These are phyloP conservation scores for Thamnidium elegans DNA, from an alignment of 192 early-diverging fungal species.

Conservation along the genomic window DNA sequence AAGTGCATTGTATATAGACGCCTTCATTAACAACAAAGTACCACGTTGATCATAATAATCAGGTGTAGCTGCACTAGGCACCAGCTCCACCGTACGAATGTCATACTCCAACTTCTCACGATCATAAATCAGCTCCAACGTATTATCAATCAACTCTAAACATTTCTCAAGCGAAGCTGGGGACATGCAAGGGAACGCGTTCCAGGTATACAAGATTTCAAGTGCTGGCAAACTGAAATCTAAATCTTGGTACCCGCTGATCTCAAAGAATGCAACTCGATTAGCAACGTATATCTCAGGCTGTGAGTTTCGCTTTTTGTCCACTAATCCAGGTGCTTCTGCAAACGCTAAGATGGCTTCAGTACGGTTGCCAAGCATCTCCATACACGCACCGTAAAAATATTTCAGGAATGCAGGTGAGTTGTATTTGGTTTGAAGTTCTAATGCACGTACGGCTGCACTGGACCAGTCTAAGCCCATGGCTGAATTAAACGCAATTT, in stretches of 20 bases:
- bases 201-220: slow-evolving; percentile 53
- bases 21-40: slow-evolving; percentile 48
- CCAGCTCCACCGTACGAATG: slow-evolving; percentile 33
- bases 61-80: slow-evolving; percentile 30
- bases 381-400: slow-evolving; percentile 46
- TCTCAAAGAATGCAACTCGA: slow-evolving; percentile 47
- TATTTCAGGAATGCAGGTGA: slow-evolving; percentile 51
- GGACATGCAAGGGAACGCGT: slow-evolving; percentile 47
- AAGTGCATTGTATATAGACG: slow-evolving; percentile 45
- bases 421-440: slow-evolving; percentile 40
- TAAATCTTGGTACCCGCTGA: slow-evolving; percentile 41
- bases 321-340: slow-evolving; percentile 40
- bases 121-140: slow-evolving; percentile 32
- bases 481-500: slow-evolving; percentile 33
- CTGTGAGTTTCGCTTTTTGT: slow-evolving; percentile 45
- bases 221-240: slow-evolving; percentile 43
- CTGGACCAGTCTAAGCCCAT: slow-evolving; percentile 33
- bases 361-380: slow-evolving; percentile 61
- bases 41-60: slow-evolving; percentile 45
- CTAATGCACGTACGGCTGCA: slow-evolving; percentile 12
- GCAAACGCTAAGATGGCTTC: slow-evolving; percentile 72
- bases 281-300: slow-evolving; percentile 52
- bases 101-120: slow-evolving; percentile 41
- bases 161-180: slow-evolving; percentile 31
- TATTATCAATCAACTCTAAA: slow-evolving; percentile 28